Evolutionary conservation across 305 asterid genomes (phyloP).

Genomic region (Fraxinus baroniana): DNA sequence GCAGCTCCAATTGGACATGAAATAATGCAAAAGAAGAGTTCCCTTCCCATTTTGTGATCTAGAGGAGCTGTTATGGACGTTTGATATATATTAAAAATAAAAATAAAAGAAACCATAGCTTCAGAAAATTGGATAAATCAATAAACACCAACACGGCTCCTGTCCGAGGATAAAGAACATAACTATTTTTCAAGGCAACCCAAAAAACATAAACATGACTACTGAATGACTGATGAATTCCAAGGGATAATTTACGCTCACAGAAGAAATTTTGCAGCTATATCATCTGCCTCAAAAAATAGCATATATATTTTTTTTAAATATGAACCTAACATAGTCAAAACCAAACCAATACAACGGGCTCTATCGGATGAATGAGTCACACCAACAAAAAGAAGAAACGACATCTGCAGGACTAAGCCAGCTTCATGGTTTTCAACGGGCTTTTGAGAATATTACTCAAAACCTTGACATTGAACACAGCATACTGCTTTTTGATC

Average conservation of each 20-base stretch:
- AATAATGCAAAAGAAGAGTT: neutral
- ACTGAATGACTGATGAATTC: neutral
- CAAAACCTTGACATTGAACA: conserved; percentile 40
- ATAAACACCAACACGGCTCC: neutral
- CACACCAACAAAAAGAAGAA: conserved; percentile 23
- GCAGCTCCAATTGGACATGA: neutral
- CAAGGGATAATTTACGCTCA: neutral
- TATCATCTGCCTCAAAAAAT: conserved; percentile 25
- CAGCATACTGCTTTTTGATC: conserved; percentile 47
- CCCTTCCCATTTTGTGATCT: neutral
- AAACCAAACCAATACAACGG: conserved; percentile 20
- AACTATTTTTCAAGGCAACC: neutral
- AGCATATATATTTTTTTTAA: neutral
- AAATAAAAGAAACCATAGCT: neutral
- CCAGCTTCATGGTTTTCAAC: conserved; percentile 42
- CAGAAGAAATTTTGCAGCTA: neutral
- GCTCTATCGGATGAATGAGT: conserved; percentile 29
- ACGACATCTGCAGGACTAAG: conserved; percentile 19
- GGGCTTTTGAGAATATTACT: conserved; percentile 48
- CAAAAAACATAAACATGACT: neutral
- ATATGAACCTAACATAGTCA: conserved; percentile 26
- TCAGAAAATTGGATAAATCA: neutral
- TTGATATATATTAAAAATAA: neutral
- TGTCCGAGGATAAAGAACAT: neutral
- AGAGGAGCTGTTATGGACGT: neutral